These are phyloP conservation scores for Pythium rhizo-oryzae DNA, from an alignment of 352 stramenopile genomes.

Conservation along the genomic window DNA sequence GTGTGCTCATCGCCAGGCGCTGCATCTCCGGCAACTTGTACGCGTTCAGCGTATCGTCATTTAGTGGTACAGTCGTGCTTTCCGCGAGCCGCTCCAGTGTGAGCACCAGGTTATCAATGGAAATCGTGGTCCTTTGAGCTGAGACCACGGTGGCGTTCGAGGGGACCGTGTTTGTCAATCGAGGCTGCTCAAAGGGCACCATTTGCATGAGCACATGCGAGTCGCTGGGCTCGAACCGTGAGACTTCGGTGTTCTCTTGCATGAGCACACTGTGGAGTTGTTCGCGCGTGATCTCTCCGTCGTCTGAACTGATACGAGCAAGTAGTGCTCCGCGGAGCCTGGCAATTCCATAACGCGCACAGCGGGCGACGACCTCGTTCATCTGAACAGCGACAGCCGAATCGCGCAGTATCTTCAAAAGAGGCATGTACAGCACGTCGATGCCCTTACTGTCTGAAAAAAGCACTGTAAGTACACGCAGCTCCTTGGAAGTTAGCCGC, in stretches of 20 bases:
- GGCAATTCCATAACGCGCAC: conserved; percentile 40
- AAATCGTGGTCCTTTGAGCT: conserved; percentile 18
- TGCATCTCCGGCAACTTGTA: conserved; percentile 52
- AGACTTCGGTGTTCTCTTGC: conserved; percentile 31
- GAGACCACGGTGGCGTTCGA: neutral
- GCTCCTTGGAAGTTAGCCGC: conserved; percentile 39
- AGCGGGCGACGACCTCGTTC: conserved; percentile 35
- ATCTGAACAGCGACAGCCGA: conserved; percentile 31
- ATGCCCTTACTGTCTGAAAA: conserved; percentile 47
- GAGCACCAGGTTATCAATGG: conserved; percentile 40
- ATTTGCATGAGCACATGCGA: conserved; percentile 43
- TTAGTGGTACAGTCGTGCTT: neutral
- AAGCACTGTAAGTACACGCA: conserved; percentile 51
- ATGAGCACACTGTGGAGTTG: conserved; percentile 50
- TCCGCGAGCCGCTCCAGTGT: conserved; percentile 32
- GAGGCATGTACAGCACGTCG: conserved; percentile 51
- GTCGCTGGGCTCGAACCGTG: conserved; percentile 42
- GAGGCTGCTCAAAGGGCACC: neutral
- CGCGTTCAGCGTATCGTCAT: conserved; percentile 33
- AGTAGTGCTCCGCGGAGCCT: conserved; percentile 46
- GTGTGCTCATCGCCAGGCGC: conserved; percentile 51
- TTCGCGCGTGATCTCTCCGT: conserved; percentile 41
- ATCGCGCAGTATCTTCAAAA: conserved; percentile 44
- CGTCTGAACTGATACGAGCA: conserved; percentile 37
- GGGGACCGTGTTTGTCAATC: neutral